Evolutionary conservation across 2,329 filamentous ascomycete genomes (phyloP).

Genomic region (Pyricularia grisea): DNA sequence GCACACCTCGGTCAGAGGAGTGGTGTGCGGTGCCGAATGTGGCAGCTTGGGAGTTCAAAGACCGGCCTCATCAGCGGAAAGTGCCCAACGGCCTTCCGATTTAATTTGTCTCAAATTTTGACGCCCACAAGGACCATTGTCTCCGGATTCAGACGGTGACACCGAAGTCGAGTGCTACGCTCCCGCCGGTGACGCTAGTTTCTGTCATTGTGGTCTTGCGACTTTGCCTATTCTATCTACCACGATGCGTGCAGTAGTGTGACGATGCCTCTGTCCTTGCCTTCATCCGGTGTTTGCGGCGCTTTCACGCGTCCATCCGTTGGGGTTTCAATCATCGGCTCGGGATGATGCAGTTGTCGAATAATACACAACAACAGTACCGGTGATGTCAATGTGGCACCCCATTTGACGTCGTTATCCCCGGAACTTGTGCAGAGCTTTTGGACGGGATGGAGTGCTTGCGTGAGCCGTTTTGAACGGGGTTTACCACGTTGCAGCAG

Average conservation of each 20-base stretch:
- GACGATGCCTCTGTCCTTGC: not conserved
- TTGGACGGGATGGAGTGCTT: not conserved
- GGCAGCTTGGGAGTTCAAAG: not conserved
- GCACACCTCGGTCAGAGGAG: not conserved
- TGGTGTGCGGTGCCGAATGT: not conserved
- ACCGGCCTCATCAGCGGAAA: not conserved
- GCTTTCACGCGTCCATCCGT: not conserved
- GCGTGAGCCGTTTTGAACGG: not conserved
- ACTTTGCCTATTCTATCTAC: not conserved
- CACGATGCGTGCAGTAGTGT: not conserved
- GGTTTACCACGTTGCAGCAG: no score
- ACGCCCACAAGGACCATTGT: not conserved
- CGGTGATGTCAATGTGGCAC: not conserved
- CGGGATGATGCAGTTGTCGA: not conserved
- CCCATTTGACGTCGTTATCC: not conserved
- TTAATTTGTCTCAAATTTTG: not conserved
- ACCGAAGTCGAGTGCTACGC: not conserved
- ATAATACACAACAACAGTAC: not conserved
- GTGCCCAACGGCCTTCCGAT: not conserved
- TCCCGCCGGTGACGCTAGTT: not conserved
- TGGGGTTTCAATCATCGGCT: not conserved
- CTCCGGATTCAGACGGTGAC: not conserved
- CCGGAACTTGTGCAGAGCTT: not conserved
- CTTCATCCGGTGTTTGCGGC: not conserved
- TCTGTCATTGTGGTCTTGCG: not conserved